Evolutionary conservation across 164 flowering plant genomes (phyloP).

Genomic region (Vitis labrusca): DNA sequence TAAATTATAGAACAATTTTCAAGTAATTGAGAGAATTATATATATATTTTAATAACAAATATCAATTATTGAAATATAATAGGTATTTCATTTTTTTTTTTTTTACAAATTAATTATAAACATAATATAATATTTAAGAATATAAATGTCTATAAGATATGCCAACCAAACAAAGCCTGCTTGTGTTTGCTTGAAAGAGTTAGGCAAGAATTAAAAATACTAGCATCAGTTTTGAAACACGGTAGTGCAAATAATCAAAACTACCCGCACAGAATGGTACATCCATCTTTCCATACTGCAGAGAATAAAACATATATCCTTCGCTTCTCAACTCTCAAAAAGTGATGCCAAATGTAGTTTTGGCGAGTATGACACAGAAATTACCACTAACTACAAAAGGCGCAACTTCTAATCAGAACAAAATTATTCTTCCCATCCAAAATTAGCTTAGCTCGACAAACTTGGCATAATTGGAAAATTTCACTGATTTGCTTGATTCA

Average conservation of each 20-base stretch:
- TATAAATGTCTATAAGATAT: no score
- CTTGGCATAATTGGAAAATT: neutral
- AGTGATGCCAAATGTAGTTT: neutral
- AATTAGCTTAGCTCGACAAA: conserved; percentile 1
- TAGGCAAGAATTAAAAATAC: no score
- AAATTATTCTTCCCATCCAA: neutral
- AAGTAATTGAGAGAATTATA: no score
- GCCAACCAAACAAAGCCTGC: no score
- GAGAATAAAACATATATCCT: neutral
- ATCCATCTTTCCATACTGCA: neutral
- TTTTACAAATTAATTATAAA: no score
- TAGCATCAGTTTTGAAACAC: neutral
- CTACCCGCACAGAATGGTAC: neutral
- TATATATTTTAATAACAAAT: no score
- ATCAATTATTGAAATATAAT: no score
- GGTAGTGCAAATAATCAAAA: conserved; percentile 2
- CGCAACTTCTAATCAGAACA: neutral
- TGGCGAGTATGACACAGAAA: neutral
- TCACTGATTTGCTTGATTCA: neutral
- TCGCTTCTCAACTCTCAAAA: neutral
- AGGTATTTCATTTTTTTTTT: no score
- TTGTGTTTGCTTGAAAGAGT: no score
- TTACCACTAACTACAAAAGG: neutral
- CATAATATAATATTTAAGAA: no score
- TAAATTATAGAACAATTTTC: no score